Evolutionary conservation across 306 rosid genomes (phyloP).

Genomic region (Sindora glabra): DNA sequence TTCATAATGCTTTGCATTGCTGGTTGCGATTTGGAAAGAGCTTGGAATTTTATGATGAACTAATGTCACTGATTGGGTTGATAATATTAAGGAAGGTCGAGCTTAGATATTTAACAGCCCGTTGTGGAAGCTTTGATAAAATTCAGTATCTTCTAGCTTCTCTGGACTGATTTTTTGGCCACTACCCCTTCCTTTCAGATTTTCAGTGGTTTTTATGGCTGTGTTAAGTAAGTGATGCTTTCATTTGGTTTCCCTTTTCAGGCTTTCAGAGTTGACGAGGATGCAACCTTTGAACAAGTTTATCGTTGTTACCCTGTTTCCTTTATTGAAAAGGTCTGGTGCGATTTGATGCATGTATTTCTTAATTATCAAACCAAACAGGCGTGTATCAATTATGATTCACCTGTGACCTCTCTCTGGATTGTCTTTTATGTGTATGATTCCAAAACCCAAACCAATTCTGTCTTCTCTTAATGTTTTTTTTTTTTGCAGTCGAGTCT

Average conservation of each 20-base stretch:
- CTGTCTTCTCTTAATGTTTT: background rate
- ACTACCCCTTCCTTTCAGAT: background rate
- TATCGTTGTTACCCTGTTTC: conserved; percentile 36
- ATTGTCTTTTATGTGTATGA: background rate
- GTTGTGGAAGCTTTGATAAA: background rate
- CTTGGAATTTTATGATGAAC: background rate
- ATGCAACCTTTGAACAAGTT: conserved; percentile 20
- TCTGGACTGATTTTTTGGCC: background rate
- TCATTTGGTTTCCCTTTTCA: background rate
- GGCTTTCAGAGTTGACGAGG: conserved; percentile 15
- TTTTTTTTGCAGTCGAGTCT: conserved; percentile 56
- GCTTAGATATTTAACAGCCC: background rate
- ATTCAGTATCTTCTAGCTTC: background rate
- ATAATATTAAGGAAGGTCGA: background rate
- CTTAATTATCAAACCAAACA: background rate
- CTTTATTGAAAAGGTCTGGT: conserved; percentile 26
- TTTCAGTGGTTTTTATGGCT: background rate
- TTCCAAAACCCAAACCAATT: background rate
- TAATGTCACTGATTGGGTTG: background rate
- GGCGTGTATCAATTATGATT: no score
- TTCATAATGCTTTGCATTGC: background rate
- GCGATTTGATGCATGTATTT: background rate
- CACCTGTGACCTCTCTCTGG: background rate
- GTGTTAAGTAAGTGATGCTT: background rate
- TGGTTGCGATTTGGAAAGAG: background rate